Evolutionary conservation across 2,329 filamentous ascomycete genomes (phyloP).

Genomic region (Aspergillus sp.): DNA sequence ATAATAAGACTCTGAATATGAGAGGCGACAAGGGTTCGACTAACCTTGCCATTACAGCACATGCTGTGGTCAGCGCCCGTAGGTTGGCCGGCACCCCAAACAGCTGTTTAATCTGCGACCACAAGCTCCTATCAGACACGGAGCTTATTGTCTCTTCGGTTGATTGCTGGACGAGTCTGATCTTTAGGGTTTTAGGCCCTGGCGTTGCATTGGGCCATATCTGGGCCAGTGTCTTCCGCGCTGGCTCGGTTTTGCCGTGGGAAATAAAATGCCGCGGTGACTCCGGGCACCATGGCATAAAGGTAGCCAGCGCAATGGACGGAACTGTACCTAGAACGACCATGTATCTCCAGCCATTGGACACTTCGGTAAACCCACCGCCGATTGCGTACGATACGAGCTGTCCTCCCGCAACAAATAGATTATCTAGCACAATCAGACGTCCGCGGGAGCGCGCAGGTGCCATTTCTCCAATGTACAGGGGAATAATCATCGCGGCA

Average conservation of each 20-base stretch:
- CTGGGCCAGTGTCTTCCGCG: slow-evolving; percentile 22
- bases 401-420: slow-evolving; percentile 31
- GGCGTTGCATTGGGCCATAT: slow-evolving; percentile 22
- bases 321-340: slow-evolving; percentile 40
- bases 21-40: background rate
- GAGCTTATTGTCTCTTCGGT: slow-evolving; percentile 25
- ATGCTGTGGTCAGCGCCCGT: slow-evolving; percentile 37
- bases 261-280: slow-evolving; percentile 40
- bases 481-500: slow-evolving; percentile 39
- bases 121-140: slow-evolving; percentile 28
- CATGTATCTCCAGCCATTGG: slow-evolving; percentile 43
- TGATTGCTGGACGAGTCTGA: slow-evolving; percentile 31
- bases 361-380: slow-evolving; percentile 31
- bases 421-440: slow-evolving; percentile 13
- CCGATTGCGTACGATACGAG: slow-evolving; percentile 32
- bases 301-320: slow-evolving; percentile 34
- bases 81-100: slow-evolving; percentile 37
- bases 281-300: slow-evolving; percentile 42
- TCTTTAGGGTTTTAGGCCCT: slow-evolving; percentile 37
- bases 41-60: slow-evolving; percentile 37
- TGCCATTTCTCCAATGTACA: slow-evolving; percentile 13
- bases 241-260: slow-evolving; percentile 34
- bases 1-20: too few species aligned
- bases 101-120: slow-evolving; percentile 39
- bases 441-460: slow-evolving; percentile 10